phyloP scores from a whole-genome alignment of 441 rosid genomes.

The Mallotus repandus region DNA sequence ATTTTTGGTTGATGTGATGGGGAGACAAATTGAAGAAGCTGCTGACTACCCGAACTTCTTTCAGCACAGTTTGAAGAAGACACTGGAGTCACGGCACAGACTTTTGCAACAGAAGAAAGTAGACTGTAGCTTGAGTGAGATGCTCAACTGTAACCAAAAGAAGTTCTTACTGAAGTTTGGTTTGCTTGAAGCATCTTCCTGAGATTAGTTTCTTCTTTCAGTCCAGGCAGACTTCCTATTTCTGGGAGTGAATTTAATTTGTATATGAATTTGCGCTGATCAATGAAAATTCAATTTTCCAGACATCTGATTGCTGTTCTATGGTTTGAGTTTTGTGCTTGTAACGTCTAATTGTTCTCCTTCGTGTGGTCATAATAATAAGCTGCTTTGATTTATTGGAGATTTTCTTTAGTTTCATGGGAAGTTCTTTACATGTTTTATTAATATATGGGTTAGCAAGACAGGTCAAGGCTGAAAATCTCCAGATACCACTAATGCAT shows the following conservation, averaged over 20 bases:
- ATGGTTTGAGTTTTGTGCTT: not conserved
- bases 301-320: not conserved
- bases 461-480: not conserved
- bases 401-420: not conserved
- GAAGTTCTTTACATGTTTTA: not conserved
- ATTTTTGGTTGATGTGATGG: constrained; percentile 82
- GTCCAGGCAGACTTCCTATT: not conserved
- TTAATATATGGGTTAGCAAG: not conserved
- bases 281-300: not conserved
- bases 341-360: not conserved
- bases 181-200: constrained; percentile 31
- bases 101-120: constrained; percentile 57
- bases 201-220: constrained; percentile 21
- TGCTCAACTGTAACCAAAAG: constrained; percentile 81
- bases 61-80: constrained; percentile 83
- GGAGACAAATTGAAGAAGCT: constrained; percentile 70
- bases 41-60: constrained; percentile 78
- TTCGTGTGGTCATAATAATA: not conserved
- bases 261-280: not conserved
- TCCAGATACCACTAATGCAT: not conserved
- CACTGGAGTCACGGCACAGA: constrained; percentile 62
- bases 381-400: not conserved
- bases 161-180: constrained; percentile 67
- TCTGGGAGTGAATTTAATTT: constrained; percentile 5
- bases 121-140: constrained; percentile 76